These are phyloP conservation scores for Evansstolkia leycettana DNA, from an alignment of 495 filamentous ascomycete genomes.

Conservation along the genomic window DNA sequence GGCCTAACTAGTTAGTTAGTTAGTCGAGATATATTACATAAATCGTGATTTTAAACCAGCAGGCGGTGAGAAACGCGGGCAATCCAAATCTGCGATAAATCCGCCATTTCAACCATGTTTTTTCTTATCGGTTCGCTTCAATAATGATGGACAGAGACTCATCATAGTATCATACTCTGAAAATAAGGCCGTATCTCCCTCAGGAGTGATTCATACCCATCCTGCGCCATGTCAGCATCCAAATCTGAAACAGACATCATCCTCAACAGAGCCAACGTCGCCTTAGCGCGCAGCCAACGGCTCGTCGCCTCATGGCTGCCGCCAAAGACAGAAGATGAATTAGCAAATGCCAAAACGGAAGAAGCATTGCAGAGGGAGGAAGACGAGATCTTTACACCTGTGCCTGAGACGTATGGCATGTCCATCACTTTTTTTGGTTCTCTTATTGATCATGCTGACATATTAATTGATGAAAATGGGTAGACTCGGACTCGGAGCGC, in stretches of 20 bases:
- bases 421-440: background rate
- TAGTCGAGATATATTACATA: too few relatives aligned
- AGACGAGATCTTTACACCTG: conserved; percentile 37
- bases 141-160: too few relatives aligned
- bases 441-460: too few relatives aligned
- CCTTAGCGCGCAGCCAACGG: conserved; percentile 36
- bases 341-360: conserved; percentile 27
- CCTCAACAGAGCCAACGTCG: conserved; percentile 37
- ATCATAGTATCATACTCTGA: too few relatives aligned
- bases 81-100: too few relatives aligned
- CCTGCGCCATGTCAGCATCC: conserved; percentile 25
- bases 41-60: too few relatives aligned
- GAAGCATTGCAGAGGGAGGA: conserved; percentile 34
- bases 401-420: conserved; percentile 35
- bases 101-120: background rate
- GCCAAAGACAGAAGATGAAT: conserved; percentile 27
- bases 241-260: conserved; percentile 34
- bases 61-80: background rate
- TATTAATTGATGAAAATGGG: too few relatives aligned
- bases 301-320: conserved; percentile 43
- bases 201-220: too few relatives aligned
- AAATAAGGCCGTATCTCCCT: too few relatives aligned
- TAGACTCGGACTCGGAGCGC: conserved; percentile 37
- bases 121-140: background rate
- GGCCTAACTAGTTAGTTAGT: too few relatives aligned